Conservation (phyloP, 805 yeast genomes). For the Scheffersomyces coipomensis region DNA sequence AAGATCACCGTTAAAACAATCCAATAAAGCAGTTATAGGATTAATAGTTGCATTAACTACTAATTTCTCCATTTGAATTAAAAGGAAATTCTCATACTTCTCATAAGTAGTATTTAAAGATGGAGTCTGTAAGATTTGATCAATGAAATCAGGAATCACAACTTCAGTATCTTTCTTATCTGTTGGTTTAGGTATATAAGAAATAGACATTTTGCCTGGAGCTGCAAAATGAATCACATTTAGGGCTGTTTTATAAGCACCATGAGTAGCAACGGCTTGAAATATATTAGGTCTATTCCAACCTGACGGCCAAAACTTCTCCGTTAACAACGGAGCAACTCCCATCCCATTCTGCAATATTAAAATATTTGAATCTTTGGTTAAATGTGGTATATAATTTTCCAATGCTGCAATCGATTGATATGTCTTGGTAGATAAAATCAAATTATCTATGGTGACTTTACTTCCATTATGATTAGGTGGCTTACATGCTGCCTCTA, state of each 20-base stretch:
- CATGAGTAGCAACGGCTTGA: slow-evolving; percentile 83
- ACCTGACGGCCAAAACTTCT: slow-evolving; percentile 51
- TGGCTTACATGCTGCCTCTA: slow-evolving; percentile 23
- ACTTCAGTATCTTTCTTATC: slow-evolving; percentile 3
- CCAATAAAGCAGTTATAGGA: slow-evolving; percentile 74
- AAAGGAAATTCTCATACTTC: slow-evolving; percentile 43
- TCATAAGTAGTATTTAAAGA: slow-evolving; percentile 25
- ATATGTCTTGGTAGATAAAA: slow-evolving; percentile 79
- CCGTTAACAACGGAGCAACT: slow-evolving; percentile 49
- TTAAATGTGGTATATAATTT: slow-evolving; percentile 51
- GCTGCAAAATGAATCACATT: slow-evolving; percentile 62
- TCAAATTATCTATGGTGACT: slow-evolving; percentile 49
- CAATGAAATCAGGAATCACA: slow-evolving; percentile 18
- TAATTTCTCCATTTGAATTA: slow-evolving; percentile 70
- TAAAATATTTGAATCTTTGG: slow-evolving; percentile 52
- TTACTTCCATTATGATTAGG: slow-evolving; percentile 7
- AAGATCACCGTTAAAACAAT: slow-evolving; percentile 77
- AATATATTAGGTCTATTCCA: slow-evolving; percentile 53
- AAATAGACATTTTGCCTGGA: slow-evolving; percentile 57
- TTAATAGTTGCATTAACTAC: slow-evolving; percentile 81
- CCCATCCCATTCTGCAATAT: slow-evolving; percentile 91
- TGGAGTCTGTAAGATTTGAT: slow-evolving; percentile 18
- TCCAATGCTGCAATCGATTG: slow-evolving; percentile 64
- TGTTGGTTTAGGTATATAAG: slow-evolving; percentile 49
- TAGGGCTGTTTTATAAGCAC: slow-evolving; percentile 54